Percentiles rank a stretch among this genome's conserved stretches.
These are phyloP conservation scores for Wickerhamiella brachini DNA, from an alignment of 805 yeast species.

Conservation along the genomic window DNA sequence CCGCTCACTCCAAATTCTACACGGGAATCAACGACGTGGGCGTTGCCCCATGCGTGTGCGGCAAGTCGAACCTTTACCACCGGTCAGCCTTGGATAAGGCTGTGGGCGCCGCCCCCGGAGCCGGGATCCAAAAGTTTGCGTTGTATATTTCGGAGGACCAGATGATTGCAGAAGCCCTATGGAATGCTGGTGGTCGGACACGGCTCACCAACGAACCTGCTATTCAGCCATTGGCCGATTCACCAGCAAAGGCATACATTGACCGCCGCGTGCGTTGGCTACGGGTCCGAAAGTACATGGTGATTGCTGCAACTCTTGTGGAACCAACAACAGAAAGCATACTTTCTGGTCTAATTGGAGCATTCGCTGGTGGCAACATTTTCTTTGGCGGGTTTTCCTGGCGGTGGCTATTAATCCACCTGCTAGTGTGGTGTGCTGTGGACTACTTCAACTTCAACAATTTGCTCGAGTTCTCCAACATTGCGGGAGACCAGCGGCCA, in stretches of 20 bases:
- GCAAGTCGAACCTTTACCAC: conserved; percentile 71
- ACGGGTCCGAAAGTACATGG: conserved; percentile 79
- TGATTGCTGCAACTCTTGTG: conserved; percentile 62
- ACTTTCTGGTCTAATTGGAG: conserved; percentile 52
- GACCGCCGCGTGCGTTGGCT: conserved; percentile 70
- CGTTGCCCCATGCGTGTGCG: conserved; percentile 82
- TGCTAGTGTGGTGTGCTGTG: conserved; percentile 45
- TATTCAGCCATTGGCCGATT: conserved; percentile 48
- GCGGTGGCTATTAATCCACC: conserved; percentile 34
- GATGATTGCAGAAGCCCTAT: conserved; percentile 76
- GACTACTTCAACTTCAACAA: conserved; percentile 48
- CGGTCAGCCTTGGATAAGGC: conserved; percentile 40
- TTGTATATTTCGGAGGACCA: conserved; percentile 83
- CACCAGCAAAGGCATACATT: conserved; percentile 41
- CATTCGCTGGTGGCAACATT: conserved; percentile 34
- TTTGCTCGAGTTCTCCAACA: conserved; percentile 24
- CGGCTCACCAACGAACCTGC: conserved; percentile 70
- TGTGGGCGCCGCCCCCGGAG: conserved; percentile 16
- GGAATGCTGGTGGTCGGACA: conserved; percentile 65
- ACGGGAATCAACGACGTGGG: conserved; percentile 59
- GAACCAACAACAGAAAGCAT: conserved; percentile 81
- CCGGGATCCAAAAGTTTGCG: conserved; percentile 56
- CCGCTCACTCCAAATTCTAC: conserved; percentile 79
- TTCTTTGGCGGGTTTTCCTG: conserved; percentile 21
- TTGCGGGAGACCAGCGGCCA: conserved; percentile 16